Conservation (phyloP, 208 protist genomes). For the Trypanosoma brucei region DNA sequence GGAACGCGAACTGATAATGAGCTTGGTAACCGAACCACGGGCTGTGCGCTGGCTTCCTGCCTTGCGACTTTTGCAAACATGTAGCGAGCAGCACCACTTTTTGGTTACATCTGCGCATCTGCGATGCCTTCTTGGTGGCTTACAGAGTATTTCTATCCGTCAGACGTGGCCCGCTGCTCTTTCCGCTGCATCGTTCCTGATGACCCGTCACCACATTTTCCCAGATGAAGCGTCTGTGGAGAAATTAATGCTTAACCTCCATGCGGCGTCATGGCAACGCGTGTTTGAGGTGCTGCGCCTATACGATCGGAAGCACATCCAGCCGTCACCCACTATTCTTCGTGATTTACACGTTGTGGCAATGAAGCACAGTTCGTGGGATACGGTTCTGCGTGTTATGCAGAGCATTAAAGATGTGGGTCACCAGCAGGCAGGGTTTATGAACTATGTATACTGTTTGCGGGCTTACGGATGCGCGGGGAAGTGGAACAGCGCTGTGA, state of each 20-base stretch:
- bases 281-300: constrained; percentile 56
- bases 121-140: constrained; percentile 47
- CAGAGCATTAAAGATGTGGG: constrained; percentile 28
- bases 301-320: constrained; percentile 24
- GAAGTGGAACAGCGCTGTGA: constrained; percentile 20
- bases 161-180: constrained; percentile 55
- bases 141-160: constrained; percentile 64
- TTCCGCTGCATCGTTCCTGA: constrained; percentile 27
- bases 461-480: constrained; percentile 52
- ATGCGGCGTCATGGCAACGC: constrained; percentile 60
- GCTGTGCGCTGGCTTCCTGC: constrained; percentile 38
- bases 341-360: constrained; percentile 70
- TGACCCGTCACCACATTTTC: constrained; percentile 19
- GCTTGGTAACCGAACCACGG: constrained; percentile 12
- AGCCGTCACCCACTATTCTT: constrained; percentile 23
- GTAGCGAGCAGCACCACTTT: constrained; percentile 23
- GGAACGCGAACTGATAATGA: constrained; percentile 18
- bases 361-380: constrained; percentile 61
- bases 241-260: constrained; percentile 57
- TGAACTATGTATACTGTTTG: constrained; percentile 78
- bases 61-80: constrained; percentile 32
- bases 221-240: constrained; percentile 48
- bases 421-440: constrained; percentile 38
- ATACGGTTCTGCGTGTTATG: constrained; percentile 44
- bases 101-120: constrained; percentile 50